Evolutionary conservation across 2,329 filamentous ascomycete species (phyloP).

Genomic region (Lasiodiplodia sp.): DNA sequence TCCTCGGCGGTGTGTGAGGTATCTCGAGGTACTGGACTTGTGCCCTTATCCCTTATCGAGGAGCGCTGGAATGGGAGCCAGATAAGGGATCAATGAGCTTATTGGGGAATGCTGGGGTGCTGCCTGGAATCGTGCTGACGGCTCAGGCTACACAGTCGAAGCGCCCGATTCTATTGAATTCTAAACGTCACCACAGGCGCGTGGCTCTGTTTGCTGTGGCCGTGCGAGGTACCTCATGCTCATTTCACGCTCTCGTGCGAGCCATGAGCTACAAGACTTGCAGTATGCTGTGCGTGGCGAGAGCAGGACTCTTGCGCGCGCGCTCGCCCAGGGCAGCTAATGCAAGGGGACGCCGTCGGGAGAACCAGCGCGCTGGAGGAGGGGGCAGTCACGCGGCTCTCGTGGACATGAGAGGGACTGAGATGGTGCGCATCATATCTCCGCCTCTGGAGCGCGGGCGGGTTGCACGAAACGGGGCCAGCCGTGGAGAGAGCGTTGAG

Average conservation of each 20-base stretch:
- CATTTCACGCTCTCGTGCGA: constrained; percentile 21
- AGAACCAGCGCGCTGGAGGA: constrained; percentile 9
- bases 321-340: constrained; percentile 1
- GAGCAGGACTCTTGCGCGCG: constrained; percentile 12
- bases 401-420: not conserved
- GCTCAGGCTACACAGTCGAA: constrained; percentile 17
- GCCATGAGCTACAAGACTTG: constrained; percentile 25
- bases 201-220: constrained; percentile 10
- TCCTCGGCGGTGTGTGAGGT: constrained; percentile 15
- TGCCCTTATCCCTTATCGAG: constrained; percentile 26
- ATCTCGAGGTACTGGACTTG: not conserved
- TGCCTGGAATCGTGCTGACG: constrained; percentile 20
- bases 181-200: constrained; percentile 26
- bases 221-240: constrained; percentile 3
- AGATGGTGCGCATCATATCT: constrained; percentile 3
- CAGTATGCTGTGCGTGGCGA: constrained; percentile 16
- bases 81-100: constrained; percentile 19
- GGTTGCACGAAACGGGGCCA: constrained; percentile 15
- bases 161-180: constrained; percentile 24
- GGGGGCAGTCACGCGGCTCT: constrained; percentile 26
- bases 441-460: not conserved
- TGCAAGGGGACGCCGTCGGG: constrained; percentile 22
- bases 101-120: constrained; percentile 16
- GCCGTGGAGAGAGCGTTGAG: constrained; percentile 23
- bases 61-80: constrained; percentile 11